Base-by-base conservation (phyloP, 1,284 basidiomycete species). In the Microbotryum intermedium region DNA sequence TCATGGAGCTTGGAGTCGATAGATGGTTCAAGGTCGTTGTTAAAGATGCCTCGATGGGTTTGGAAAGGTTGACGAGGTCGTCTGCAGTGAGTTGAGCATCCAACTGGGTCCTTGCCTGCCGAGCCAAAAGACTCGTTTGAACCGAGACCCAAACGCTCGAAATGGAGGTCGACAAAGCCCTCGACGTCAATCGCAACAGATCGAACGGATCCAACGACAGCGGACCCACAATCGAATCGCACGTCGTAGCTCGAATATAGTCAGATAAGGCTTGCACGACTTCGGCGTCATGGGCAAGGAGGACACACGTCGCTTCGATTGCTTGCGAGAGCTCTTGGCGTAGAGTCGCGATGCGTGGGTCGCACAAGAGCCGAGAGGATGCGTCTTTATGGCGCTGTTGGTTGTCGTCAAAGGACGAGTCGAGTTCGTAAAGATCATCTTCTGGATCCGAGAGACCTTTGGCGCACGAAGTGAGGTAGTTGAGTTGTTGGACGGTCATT, bases 401-500 rank as follows among this genome's bases (percentile, higher is more conserved):
- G 50, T 8, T 60, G 18, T 67, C 66, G 30, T 70, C 70, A 16
- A 66, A 53, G 34, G 63, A 59, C 2, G 60, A 50, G 46, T 72
- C 71, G 20, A 73, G 62, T 50, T 69, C 66, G 45, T 71, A 53
- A 3, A 72, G 57, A 25, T 70, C 71, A 21, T 61, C 66, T 30
- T 73, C 71, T 2, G 72, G 72, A 13, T 70, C 65, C 4, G 69
- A 61, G 11, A 73, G 63, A 2, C 71, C 71, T 21, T 67, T 61
- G 2, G 71, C 60, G 25, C 65, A 66, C 9, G 70, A 66, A 1
- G 68, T 64, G 29, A 73, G 63, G 55, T 68, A 70, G 21, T 55
- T 43, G 16, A 73, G 61, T 43, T 73, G 72, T 28, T 67, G 62
- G n/a, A 69, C 47, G 44, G 51, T 56, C 2, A 64, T 42, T 6